Evolutionary conservation across 2,329 filamentous ascomycete genomes (phyloP).

Genomic region (Beauveria asiatica): DNA sequence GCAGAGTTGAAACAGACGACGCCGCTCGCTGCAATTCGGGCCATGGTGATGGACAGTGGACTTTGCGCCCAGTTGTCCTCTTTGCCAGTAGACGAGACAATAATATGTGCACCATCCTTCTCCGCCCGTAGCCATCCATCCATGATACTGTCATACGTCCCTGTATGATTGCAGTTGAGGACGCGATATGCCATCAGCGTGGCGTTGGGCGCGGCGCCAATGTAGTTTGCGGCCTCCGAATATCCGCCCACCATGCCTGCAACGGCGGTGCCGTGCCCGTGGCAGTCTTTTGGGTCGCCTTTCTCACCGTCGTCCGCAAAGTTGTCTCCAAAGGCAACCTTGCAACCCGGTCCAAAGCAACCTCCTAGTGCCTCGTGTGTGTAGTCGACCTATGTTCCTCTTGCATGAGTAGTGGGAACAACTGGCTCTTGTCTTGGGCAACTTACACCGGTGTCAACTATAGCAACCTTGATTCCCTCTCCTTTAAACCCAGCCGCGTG

Average conservation of each 20-base stretch:
- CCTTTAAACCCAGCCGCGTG: slow-evolving; percentile 33
- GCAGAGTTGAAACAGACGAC: slow-evolving; percentile 44
- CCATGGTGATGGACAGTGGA: not conserved
- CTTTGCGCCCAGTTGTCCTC: not conserved
- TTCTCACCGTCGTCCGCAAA: slow-evolving; percentile 48
- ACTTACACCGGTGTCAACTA: slow-evolving; percentile 39
- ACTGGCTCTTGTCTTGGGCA: not conserved
- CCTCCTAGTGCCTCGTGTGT: not conserved
- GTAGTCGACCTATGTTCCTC: not conserved
- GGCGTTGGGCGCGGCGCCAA: not conserved
- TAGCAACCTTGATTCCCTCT: slow-evolving; percentile 35
- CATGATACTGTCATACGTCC: not conserved
- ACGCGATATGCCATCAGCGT: not conserved
- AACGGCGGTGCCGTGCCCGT: slow-evolving; percentile 53
- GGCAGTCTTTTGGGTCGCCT: slow-evolving; percentile 46
- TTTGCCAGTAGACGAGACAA: not conserved
- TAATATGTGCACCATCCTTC: not conserved
- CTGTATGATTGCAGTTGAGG: not conserved
- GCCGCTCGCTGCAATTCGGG: slow-evolving; percentile 44
- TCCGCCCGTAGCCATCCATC: not conserved
- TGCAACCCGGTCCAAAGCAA: slow-evolving; percentile 50
- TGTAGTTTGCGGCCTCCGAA: slow-evolving; percentile 16
- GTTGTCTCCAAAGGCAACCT: slow-evolving; percentile 50
- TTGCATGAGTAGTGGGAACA: not conserved
- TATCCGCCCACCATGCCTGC: slow-evolving; percentile 55